Conservation (phyloP, 306 rosid species). For the Ziziphus jujuba region DNA sequence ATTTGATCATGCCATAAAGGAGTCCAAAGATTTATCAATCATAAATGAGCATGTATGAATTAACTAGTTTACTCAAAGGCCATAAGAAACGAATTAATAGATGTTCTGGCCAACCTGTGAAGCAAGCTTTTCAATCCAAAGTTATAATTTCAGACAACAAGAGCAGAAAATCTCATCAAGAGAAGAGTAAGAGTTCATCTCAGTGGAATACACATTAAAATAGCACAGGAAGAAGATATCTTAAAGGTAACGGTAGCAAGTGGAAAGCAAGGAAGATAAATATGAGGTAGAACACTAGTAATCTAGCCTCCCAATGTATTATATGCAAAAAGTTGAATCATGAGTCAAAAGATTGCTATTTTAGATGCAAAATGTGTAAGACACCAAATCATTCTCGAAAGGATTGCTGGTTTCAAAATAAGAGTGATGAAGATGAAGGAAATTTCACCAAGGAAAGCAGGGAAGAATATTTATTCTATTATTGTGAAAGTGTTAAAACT, state of each 20-base stretch:
- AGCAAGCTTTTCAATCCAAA: slow-evolving; percentile 1
- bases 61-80: background rate
- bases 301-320: background rate
- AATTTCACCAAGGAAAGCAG: background rate
- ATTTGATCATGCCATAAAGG: background rate
- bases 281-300: background rate
- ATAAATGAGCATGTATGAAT: background rate
- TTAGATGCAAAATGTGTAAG: background rate
- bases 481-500: background rate
- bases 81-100: background rate
- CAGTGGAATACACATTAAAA: background rate
- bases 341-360: background rate
- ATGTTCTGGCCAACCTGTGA: background rate
- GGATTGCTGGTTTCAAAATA: background rate
- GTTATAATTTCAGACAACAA: background rate
- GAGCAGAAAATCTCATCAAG: background rate
- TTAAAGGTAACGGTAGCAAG: background rate
- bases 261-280: background rate
- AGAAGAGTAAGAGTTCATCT: background rate
- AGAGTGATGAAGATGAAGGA: background rate
- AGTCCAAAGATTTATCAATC: background rate
- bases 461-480: background rate
- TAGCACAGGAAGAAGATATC: background rate
- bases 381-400: background rate
- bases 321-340: background rate